Base-by-base conservation (phyloP, 2,329 filamentous ascomycete species). In the Pezicula carpinea region DNA sequence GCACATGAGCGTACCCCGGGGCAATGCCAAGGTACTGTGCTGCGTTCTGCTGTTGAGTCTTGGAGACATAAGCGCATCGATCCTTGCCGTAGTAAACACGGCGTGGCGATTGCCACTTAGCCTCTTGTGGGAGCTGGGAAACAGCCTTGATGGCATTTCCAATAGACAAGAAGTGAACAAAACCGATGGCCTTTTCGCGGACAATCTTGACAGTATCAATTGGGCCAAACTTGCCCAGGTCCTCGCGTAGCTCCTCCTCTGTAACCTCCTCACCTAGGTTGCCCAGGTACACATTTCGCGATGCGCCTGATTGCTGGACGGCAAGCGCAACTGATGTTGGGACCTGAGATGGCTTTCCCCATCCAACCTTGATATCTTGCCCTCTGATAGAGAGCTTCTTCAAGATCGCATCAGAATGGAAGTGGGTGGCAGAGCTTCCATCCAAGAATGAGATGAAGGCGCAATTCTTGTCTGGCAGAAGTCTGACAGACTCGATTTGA, bases 41-140 rank as follows among this genome's bases (percentile, higher is more conserved):
- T 6, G 93, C 93, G 61, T 99, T 99, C 70, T 99, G 93, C 73
- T 99, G 93, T 71, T 99, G 93, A 0, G 93, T 99, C 79, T 99
- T 99, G 50, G 93, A 99, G 44, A 99, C 92, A 62, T 99, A 99
- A 15, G 93, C 93, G 63, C 93, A 99, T 52, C 93, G 83, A 66
- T 99, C 93, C 75, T 99, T 99, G 69, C 93, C 93, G 62, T 99
- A 99, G 77, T 96, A 97, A 10, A 99, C 93, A 44, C 93, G 87
- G 56, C 90, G 87, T 44, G 93, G 93, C 7, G 90, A 81, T 68
- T 96, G 91, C 93, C 93, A 99, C 71, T 96, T 96, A 32, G 87
- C 76, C 69, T 99, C 93, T 68, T 97, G 92, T 10, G 93, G 93
- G 50, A 99, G 82, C 68, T 97, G 92, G 11, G 90, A 86, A 44